Evolutionary conservation across 2,329 filamentous ascomycete species (phyloP).

Genomic region (Ophiostoma sp.): DNA sequence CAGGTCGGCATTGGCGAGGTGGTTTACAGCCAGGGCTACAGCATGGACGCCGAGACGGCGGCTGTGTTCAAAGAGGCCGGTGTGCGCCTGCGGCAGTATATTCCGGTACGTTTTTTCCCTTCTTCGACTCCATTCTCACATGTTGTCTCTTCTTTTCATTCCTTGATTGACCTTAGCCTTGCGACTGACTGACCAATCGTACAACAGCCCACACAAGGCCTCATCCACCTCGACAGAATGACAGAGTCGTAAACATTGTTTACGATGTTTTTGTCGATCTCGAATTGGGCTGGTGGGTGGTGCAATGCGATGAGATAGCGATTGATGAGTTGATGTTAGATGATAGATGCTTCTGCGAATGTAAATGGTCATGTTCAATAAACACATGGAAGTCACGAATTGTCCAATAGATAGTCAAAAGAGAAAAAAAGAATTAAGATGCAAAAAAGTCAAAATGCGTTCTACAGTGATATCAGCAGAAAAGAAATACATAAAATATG

Average conservation of each 20-base stretch:
- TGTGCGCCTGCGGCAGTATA: slow-evolving; percentile 82
- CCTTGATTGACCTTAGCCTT: not conserved
- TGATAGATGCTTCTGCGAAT: not conserved
- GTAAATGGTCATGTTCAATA: slow-evolving; percentile 24
- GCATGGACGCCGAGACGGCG: slow-evolving; percentile 86
- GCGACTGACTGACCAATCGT: not conserved
- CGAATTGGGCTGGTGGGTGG: not conserved
- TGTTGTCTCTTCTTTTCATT: not conserved
- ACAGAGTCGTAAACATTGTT: not conserved
- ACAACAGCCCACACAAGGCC: slow-evolving; percentile 60
- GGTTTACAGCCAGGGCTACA: slow-evolving; percentile 90
- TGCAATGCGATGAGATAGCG: not conserved
- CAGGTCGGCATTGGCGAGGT: slow-evolving; percentile 96
- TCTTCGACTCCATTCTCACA: slow-evolving; percentile 16
- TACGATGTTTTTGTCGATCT: not conserved
- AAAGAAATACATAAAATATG: slow-evolving; percentile 29
- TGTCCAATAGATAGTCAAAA: not conserved
- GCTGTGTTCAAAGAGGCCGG: slow-evolving; percentile 81
- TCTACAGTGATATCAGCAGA: slow-evolving; percentile 32
- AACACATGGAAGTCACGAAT: slow-evolving; percentile 10
- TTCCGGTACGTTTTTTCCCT: slow-evolving; percentile 61
- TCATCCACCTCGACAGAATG: slow-evolving; percentile 62
- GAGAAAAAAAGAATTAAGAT: not conserved
- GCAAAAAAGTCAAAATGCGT: slow-evolving; percentile 22
- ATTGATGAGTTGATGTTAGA: not conserved